Base-by-base conservation (phyloP, 1,284 basidiomycete genomes). In the Ganoderma lucidum region DNA sequence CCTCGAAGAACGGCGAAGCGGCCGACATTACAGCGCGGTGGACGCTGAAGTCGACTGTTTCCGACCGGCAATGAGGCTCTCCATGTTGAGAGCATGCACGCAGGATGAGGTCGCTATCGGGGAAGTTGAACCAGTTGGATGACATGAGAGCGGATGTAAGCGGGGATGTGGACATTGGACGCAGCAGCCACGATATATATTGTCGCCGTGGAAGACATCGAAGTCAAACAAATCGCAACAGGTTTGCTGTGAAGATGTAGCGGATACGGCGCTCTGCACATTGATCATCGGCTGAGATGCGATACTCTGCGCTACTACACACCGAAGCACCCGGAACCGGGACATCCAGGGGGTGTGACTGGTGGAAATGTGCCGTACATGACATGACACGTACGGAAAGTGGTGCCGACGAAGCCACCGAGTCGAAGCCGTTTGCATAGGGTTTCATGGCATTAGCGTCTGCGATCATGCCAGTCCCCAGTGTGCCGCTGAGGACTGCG, bases 1-100 rank as follows among this genome's bases (percentile, higher is more conserved):
- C 85, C 63, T 80, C 78, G 78, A 93, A 93, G 80, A 93, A 90
- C 1, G 88, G 84, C 0, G 91, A 93, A 0, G 89, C 87, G 8
- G 83, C 81, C 14, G 86, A 80, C 63, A 93, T 85, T 70, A 93
- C 85, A 76, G 83, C 86, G 71, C 83, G 82, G 78, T 93, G 91
- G n/a, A 88, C 86, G 59, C 80, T 83, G 75, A 92, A 91, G 72
- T 88, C 83, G 64, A 83, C 80, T 6, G 74, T 68, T 6, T 71
- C 51, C 14, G 71, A 67, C 9, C 48, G 56, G 71, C 70, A 41
- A 41, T 12, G 44, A 41, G 14, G 3, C 35, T 60, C 51, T 65
- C 42, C 35, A 45, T 56, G 23, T 63, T 30, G 44, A 42, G 62
- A 56, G 66, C 78, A 77, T 1, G 89, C 85, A 44, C 88, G 81